Conservation (phyloP, 192 early-diverging fungal species). For the Backusella macrospora region DNA sequence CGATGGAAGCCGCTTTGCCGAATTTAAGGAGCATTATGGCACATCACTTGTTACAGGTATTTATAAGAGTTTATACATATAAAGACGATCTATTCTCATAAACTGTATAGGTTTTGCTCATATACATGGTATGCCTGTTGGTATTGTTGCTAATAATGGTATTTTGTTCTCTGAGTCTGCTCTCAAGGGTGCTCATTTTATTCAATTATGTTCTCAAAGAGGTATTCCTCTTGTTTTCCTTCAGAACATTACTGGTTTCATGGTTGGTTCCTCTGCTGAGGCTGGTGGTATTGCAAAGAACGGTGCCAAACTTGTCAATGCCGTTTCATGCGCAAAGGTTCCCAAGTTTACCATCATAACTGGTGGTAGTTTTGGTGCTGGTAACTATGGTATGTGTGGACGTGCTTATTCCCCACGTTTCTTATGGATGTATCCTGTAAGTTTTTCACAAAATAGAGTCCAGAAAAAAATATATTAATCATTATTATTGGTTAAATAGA, state of each 20-base stretch:
- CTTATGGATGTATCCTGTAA: slow-evolving; percentile 95
- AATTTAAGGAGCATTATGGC: slow-evolving; percentile 95
- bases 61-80: slow-evolving; percentile 12
- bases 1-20: slow-evolving; percentile 86
- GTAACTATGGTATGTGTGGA: slow-evolving; percentile 99
- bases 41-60: slow-evolving; percentile 82
- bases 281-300: slow-evolving; percentile 97
- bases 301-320: slow-evolving; percentile 95
- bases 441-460: slow-evolving; percentile 11
- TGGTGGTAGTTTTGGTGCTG: slow-evolving; percentile 78
- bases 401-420: slow-evolving; percentile 91
- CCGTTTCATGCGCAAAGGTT: slow-evolving; percentile 90
- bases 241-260: slow-evolving; percentile 97
- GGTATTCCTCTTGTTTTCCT: slow-evolving; percentile 89
- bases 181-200: slow-evolving; percentile 94
- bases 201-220: slow-evolving; percentile 89
- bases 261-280: slow-evolving; percentile 94
- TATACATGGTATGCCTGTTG: slow-evolving; percentile 88
- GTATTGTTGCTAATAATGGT: slow-evolving; percentile 95
- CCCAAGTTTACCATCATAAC: slow-evolving; percentile 92
- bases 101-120: slow-evolving; percentile 73
- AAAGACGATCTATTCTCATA: background rate
- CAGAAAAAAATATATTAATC: background rate
- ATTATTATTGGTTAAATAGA: slow-evolving; percentile 35
- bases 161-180: slow-evolving; percentile 94